Evolutionary conservation across 2,329 filamentous ascomycete genomes (phyloP).

Genomic region (Pyrenochaeta sp.): DNA sequence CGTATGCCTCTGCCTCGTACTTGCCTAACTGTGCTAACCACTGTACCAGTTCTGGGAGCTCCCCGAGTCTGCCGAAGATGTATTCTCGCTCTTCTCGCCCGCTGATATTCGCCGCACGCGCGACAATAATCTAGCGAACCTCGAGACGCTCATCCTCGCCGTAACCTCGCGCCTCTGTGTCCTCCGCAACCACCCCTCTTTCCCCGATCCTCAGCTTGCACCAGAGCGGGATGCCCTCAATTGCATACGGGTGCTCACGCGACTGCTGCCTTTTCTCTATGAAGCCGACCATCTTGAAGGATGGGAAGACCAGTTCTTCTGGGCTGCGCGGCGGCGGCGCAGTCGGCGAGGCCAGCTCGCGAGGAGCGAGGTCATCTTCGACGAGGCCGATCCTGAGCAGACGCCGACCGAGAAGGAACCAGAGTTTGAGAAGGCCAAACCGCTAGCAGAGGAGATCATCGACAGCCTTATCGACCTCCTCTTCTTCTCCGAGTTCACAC

Average conservation of each 20-base stretch:
- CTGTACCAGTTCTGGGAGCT: conserved; percentile 87
- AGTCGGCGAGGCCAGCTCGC: conserved; percentile 55
- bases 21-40: conserved; percentile 16
- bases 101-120: conserved; percentile 81
- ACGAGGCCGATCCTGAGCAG: conserved; percentile 70
- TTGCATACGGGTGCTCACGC: conserved; percentile 89
- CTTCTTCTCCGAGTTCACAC: conserved; percentile 90
- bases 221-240: conserved; percentile 90
- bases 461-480: conserved; percentile 88
- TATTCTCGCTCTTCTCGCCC: conserved; percentile 94
- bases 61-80: conserved; percentile 92
- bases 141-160: conserved; percentile 87
- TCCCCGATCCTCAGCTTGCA: conserved; percentile 85
- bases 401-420: conserved; percentile 57
- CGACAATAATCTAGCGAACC: conserved; percentile 83
- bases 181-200: conserved; percentile 87
- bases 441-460: conserved; percentile 89
- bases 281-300: conserved; percentile 81
- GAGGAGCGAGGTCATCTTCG: conserved; percentile 79
- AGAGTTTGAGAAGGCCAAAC: conserved; percentile 83
- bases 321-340: conserved; percentile 75
- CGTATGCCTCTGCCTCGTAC: conserved; percentile 60
- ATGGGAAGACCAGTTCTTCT: conserved; percentile 97
- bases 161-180: conserved; percentile 83
- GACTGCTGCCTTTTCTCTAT: conserved; percentile 89